Evolutionary conservation across 169 alveolate genomes (phyloP).

Genomic region (Plasmodium blacklocki): DNA sequence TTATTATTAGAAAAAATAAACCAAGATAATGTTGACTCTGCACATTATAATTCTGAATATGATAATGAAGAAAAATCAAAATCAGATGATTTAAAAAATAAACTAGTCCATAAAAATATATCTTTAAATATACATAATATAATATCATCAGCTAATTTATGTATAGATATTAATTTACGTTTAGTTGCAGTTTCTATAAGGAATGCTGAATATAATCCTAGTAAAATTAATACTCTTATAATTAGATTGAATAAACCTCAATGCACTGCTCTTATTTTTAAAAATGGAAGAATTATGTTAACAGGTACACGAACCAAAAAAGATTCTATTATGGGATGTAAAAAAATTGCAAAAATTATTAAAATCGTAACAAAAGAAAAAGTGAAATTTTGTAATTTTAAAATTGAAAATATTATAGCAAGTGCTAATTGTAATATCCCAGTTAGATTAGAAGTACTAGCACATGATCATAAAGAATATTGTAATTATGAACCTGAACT

Average conservation of each 20-base stretch:
- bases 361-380: conserved; percentile 91
- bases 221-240: conserved; percentile 96
- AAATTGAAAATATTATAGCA: conserved; percentile 98
- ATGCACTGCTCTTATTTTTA: conserved; percentile 96
- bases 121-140: conserved; percentile 94
- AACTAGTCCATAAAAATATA: conserved; percentile 75
- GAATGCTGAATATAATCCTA: conserved; percentile 98
- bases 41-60: too few relatives aligned
- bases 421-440: conserved; percentile 97
- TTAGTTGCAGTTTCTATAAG: conserved; percentile 95
- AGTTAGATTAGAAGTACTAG: conserved; percentile 96
- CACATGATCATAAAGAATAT: conserved; percentile 92
- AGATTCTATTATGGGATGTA: conserved; percentile 93
- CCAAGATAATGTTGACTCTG: background rate
- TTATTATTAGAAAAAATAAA: background rate
- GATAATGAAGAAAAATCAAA: background rate
- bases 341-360: conserved; percentile 95
- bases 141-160: conserved; percentile 95
- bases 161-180: conserved; percentile 92
- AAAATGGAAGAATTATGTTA: conserved; percentile 96
- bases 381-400: conserved; percentile 92
- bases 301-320: conserved; percentile 97
- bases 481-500: conserved; percentile 98
- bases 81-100: conserved; percentile 27
- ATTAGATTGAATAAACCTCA: conserved; percentile 97